Percentiles rank a stretch among this genome's conserved stretches.
These are phyloP conservation scores for Adansonia grandidieri DNA, from an alignment of 441 rosid genomes.

Conservation along the genomic window DNA sequence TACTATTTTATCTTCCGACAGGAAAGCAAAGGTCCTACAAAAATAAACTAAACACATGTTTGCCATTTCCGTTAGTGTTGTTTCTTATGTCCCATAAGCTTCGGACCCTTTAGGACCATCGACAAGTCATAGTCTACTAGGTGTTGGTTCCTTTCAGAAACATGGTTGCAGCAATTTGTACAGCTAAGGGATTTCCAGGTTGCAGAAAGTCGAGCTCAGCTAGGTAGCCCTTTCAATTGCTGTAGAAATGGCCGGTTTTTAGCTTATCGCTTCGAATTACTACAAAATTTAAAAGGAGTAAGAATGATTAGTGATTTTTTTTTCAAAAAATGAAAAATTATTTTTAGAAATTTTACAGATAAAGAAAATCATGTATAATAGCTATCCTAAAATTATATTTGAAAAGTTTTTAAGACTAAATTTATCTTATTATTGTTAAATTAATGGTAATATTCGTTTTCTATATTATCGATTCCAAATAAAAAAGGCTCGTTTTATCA, in stretches of 20 bases:
- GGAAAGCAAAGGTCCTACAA: constrained; percentile 14
- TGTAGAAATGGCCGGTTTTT: constrained; percentile 5
- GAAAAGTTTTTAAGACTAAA: no score
- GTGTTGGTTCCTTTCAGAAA: constrained; percentile 28
- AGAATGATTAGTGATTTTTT: no score
- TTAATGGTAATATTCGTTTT: no score
- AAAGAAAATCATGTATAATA: no score
- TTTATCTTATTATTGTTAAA: no score
- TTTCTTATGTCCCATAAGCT: constrained; percentile 28
- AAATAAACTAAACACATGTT: background rate
- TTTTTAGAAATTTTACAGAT: no score
- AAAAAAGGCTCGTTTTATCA: no score
- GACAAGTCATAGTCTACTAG: constrained; percentile 24
- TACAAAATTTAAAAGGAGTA: no score
- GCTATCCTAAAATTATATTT: no score
- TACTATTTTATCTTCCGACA: background rate
- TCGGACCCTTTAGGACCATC: constrained; percentile 39
- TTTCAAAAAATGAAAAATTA: no score
- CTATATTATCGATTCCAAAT: no score
- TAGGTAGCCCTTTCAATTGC: constrained; percentile 7
- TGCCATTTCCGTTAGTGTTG: constrained; percentile 22
- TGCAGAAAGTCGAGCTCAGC: constrained; percentile 22
- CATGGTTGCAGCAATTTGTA: constrained; percentile 31
- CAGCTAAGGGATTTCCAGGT: constrained; percentile 42
- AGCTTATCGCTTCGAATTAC: no score